Evolutionary conservation across 768 basidiomycete species (phyloP).

Genomic region (Erythrobasidium yunnanense): DNA sequence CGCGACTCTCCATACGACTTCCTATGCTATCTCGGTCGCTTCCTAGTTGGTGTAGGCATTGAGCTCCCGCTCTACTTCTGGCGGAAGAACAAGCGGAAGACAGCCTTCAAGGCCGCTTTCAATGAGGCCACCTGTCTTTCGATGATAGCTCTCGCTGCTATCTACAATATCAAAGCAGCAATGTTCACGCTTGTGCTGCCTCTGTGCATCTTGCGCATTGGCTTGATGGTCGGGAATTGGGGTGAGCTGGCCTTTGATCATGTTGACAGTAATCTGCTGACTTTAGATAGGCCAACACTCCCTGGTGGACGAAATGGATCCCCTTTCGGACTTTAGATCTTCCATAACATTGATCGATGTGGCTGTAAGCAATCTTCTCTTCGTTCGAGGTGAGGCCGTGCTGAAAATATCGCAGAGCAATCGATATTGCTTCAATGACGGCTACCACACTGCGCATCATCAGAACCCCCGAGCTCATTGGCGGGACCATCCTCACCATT

Average conservation of each 20-base stretch:
- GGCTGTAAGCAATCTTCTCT: background rate
- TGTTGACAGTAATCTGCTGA: no score
- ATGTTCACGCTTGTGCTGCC: background rate
- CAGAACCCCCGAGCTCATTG: slow-evolving; percentile 11
- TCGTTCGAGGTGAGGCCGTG: background rate
- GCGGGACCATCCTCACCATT: slow-evolving; percentile 9
- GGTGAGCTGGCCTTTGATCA: slow-evolving; percentile 16
- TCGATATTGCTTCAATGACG: slow-evolving; percentile 22
- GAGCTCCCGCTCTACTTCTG: slow-evolving; percentile 17
- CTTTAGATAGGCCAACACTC: background rate
- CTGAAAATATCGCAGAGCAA: background rate
- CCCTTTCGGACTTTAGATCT: slow-evolving; percentile 8
- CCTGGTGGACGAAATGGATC: slow-evolving; percentile 12
- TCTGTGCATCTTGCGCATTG: background rate
- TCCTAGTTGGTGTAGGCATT: background rate
- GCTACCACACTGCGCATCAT: slow-evolving; percentile 24
- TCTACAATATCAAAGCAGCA: background rate
- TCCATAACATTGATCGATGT: slow-evolving; percentile 15
- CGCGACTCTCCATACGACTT: background rate
- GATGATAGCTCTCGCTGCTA: background rate
- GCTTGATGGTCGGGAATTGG: slow-evolving; percentile 19
- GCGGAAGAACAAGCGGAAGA: background rate
- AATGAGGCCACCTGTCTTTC: background rate
- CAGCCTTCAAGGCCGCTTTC: background rate
- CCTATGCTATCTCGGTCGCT: background rate